These are phyloP conservation scores for Sphaerulina musiva DNA, from an alignment of 2,329 filamentous ascomycete species.

Conservation along the genomic window DNA sequence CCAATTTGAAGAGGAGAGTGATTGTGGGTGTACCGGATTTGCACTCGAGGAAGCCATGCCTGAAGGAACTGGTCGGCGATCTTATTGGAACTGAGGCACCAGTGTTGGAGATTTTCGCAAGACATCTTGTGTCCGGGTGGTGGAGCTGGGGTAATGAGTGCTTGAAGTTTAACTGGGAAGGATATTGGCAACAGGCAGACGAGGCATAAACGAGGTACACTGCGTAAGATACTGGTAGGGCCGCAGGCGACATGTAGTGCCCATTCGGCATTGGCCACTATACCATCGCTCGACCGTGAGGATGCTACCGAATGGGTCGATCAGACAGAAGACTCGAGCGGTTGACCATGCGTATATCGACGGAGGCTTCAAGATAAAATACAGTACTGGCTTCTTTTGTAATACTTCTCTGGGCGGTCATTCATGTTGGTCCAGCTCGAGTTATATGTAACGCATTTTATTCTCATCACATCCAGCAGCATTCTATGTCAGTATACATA, in stretches of 20 bases:
- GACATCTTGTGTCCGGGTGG: conserved; percentile 68
- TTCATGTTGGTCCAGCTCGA: background rate
- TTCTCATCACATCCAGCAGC: too few species aligned
- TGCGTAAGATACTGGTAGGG: background rate
- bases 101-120: conserved; percentile 70
- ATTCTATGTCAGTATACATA: background rate
- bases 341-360: too few species aligned
- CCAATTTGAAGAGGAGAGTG: conserved; percentile 46
- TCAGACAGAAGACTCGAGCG: background rate
- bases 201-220: background rate
- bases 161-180: conserved; percentile 58
- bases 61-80: conserved; percentile 55
- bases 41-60: conserved; percentile 71
- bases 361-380: too few species aligned
- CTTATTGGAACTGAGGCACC: conserved; percentile 48
- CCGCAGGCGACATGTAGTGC: background rate
- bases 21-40: conserved; percentile 66
- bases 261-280: too few species aligned
- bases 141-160: conserved; percentile 73
- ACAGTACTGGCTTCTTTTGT: too few species aligned
- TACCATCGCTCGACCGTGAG: too few species aligned
- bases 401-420: background rate
- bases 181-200: conserved; percentile 40
- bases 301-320: background rate
- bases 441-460: background rate